Evolutionary conservation across 78 protist genomes (phyloP), one percentile per base, ranked within the genome.

Genomic region (Chrysochromulina tobinii): DNA sequence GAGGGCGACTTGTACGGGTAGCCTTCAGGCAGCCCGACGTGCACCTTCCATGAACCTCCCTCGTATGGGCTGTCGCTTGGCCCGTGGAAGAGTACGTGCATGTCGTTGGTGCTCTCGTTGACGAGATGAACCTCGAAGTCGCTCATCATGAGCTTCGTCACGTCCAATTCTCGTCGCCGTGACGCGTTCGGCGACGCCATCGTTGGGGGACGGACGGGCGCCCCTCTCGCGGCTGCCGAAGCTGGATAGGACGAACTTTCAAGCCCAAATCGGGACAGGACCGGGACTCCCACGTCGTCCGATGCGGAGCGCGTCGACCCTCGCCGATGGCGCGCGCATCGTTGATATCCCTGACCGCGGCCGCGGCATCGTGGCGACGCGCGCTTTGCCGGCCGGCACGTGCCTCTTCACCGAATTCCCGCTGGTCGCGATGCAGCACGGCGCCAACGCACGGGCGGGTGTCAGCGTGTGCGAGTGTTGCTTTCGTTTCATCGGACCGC

Each of bases 1-100:
- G 99, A 97, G 23, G 99, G 99, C 5, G 98, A 97, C 93, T 97
- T 97, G 94, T 97, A 98, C 15, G 99, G 99, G 83, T 98, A 98
- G n/a, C 64, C 94, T 1, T 93, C 94, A 9, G 99, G 99, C 53
- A 98, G 86, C 69, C 95, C 96, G n/a, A 97, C 97, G 85, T 94
- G 96, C 21, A 97, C 96, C 58, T 91, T 95, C 99, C 99, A 98
- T 0, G 91, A 50, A 3, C 99, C 99, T 0, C 97, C 97, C 48
- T 93, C 95, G 88, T 97, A 98, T 2, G 98, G 99, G 50, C 97
- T 95, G 90, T 96, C 96, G 88, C 90, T 93, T 1, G 98, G 98
- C 11, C 98, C 98, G 14, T 93, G 59, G 89, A 96, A 94, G 38
- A 84, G 93, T 90, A 96, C 95, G 89, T 57, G 51, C 51, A 96